Evolutionary conservation across 164 flowering plant genomes (phyloP).

Genomic region (Vitis labrusca): DNA sequence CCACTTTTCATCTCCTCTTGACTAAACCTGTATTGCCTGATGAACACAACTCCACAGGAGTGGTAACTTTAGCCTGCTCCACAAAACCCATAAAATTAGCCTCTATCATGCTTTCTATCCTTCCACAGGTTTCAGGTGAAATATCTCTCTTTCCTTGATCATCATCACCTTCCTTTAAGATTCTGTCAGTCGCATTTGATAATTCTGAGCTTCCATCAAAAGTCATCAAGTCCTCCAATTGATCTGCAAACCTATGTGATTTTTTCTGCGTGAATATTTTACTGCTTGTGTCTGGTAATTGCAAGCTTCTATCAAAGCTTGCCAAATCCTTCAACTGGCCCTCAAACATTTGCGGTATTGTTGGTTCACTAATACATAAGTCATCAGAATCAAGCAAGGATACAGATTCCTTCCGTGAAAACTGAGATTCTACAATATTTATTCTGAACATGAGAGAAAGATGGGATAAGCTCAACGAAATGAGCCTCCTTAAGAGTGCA

Average conservation of each 20-base stretch:
- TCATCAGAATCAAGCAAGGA: slow-evolving; percentile 48
- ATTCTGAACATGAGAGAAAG: slow-evolving; percentile 49
- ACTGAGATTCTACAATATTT: slow-evolving; percentile 17
- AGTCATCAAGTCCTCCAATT: slow-evolving; percentile 44
- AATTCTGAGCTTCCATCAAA: no score
- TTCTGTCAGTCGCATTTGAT: neutral
- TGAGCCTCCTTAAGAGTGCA: slow-evolving; percentile 26
- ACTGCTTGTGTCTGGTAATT: neutral
- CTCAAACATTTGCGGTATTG: slow-evolving; percentile 20
- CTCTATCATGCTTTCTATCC: slow-evolving; percentile 35
- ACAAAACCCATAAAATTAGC: slow-evolving; percentile 38
- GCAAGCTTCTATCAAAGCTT: slow-evolving; percentile 35
- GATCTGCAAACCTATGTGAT: slow-evolving; percentile 21
- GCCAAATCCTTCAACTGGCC: slow-evolving; percentile 55
- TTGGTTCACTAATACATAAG: slow-evolving; percentile 9
- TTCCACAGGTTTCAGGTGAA: slow-evolving; percentile 6
- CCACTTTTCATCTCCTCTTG: slow-evolving; percentile 35
- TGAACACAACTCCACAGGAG: slow-evolving; percentile 5
- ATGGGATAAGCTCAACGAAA: slow-evolving; percentile 43
- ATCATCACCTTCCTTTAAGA: slow-evolving; percentile 5
- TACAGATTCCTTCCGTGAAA: slow-evolving; percentile 11
- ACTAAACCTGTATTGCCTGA: slow-evolving; percentile 26
- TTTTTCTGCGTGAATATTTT: no score
- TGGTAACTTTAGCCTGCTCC: slow-evolving; percentile 9
- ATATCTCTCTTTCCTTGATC: slow-evolving; percentile 11